Percentiles rank a stretch among this genome's conserved stretches.
Conservation (phyloP, 768 basidiomycete genomes). For the Royoungia palumana region DNA sequence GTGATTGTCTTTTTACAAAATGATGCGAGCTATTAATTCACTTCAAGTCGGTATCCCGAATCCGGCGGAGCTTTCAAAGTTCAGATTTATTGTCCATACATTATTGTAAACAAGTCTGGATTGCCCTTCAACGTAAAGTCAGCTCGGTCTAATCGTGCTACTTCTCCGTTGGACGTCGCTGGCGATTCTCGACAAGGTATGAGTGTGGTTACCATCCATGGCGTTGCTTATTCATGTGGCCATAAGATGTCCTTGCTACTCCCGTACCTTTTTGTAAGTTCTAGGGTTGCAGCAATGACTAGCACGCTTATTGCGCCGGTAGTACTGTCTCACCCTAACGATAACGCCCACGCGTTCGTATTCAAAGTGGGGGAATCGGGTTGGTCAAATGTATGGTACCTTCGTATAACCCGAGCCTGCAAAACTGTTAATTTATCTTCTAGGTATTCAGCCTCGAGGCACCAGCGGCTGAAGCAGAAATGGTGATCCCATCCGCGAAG, state of each 20-base stretch:
- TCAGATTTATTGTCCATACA: constrained; percentile 88
- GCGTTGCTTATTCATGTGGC: constrained; percentile 9
- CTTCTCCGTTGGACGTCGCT: constrained; percentile 74
- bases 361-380: constrained; percentile 77
- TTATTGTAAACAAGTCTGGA: constrained; percentile 91
- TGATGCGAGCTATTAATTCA: constrained; percentile 10
- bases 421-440: constrained; percentile 7
- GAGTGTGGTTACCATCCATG: constrained; percentile 8
- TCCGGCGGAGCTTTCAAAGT: constrained; percentile 96
- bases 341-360: constrained; percentile 78
- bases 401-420: constrained; percentile 1
- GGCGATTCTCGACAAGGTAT: constrained; percentile 69
- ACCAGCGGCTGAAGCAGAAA: constrained; percentile 82
- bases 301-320: constrained; percentile 1
- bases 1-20: constrained; percentile 29
- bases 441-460: constrained; percentile 89
- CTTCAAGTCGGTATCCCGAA: constrained; percentile 66
- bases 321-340: constrained; percentile 86
- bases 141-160: constrained; percentile 55
- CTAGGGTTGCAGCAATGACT: neutral
- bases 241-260: constrained; percentile 44
- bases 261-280: constrained; percentile 79
- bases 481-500: constrained; percentile 63
- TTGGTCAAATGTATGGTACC: constrained; percentile 75
- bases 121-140: constrained; percentile 76